phyloP scores from a whole-genome alignment of 2,329 filamentous ascomycete genomes.

The Claviceps maximensis region DNA sequence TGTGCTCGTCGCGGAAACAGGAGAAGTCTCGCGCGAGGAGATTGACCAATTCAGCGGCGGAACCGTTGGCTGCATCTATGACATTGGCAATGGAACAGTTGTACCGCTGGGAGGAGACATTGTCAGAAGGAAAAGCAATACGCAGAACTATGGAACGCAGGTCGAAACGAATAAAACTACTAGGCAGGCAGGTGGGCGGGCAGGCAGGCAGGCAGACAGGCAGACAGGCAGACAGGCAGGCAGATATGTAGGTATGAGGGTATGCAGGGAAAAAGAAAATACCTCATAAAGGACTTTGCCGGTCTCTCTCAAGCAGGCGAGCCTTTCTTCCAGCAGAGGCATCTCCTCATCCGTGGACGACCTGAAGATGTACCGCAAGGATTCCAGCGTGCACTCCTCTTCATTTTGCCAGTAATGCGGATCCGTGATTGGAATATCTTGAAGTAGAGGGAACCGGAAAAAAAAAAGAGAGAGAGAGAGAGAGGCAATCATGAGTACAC shows the following conservation, averaged over 20 bases:
- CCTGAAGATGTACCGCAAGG: slow-evolving; percentile 66
- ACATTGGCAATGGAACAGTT: slow-evolving; percentile 60
- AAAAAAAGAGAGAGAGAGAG: neutral
- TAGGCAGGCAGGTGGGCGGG: neutral
- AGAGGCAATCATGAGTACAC: neutral
- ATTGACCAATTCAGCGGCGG: slow-evolving; percentile 77
- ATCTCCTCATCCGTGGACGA: slow-evolving; percentile 80
- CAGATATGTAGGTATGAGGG: neutral
- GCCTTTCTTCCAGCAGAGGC: slow-evolving; percentile 65
- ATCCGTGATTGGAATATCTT: slow-evolving; percentile 77
- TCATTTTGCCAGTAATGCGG: slow-evolving; percentile 76
- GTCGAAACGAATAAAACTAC: neutral
- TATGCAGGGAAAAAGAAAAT: neutral
- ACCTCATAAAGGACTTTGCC: slow-evolving; percentile 68
- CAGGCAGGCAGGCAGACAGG: neutral
- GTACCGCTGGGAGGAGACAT: slow-evolving; percentile 45
- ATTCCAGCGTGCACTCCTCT: slow-evolving; percentile 60
- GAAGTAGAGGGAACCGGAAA: neutral
- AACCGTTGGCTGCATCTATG: slow-evolving; percentile 60
- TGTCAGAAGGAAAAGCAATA: neutral
- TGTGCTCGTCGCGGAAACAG: slow-evolving; percentile 73
- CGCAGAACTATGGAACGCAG: neutral
- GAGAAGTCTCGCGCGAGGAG: slow-evolving; percentile 67
- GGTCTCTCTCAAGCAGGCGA: slow-evolving; percentile 70
- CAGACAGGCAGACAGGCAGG: neutral